Evolutionary conservation across 1,284 basidiomycete species (phyloP).

Genomic region (Ganoderma sinense): DNA sequence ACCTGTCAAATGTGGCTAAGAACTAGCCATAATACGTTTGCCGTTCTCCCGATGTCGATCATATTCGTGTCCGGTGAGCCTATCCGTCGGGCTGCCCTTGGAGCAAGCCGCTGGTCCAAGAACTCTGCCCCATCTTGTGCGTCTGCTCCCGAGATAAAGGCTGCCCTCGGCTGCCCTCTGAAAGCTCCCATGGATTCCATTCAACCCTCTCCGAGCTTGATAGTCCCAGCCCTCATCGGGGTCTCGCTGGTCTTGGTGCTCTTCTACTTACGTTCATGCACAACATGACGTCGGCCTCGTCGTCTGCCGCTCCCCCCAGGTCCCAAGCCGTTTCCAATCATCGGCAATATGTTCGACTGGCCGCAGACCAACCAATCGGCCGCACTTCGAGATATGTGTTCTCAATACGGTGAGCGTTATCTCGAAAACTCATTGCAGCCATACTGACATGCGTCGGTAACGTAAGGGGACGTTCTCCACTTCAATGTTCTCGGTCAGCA

Average conservation of each 20-base stretch:
- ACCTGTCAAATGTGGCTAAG: neutral
- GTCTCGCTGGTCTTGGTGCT: neutral
- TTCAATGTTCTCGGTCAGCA: too few relatives aligned
- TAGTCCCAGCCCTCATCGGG: neutral
- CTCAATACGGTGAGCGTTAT: slow-evolving; percentile 15
- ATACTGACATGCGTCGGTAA: too few relatives aligned
- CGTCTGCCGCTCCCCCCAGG: slow-evolving; percentile 15
- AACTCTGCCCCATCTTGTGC: too few relatives aligned
- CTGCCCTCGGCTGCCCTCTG: too few relatives aligned
- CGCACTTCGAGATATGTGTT: neutral
- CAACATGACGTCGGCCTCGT: neutral
- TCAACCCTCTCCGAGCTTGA: too few relatives aligned
- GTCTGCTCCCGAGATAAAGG: too few relatives aligned
- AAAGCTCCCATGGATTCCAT: too few relatives aligned
- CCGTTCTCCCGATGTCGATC: too few relatives aligned
- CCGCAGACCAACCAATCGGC: slow-evolving; percentile 4
- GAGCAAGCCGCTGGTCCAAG: too few relatives aligned
- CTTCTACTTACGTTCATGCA: neutral
- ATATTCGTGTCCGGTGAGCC: too few relatives aligned
- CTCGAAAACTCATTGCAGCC: too few relatives aligned
- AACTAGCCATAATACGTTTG: neutral
- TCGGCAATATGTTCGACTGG: slow-evolving; percentile 10
- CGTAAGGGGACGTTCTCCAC: slow-evolving; percentile 32
- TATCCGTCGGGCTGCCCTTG: too few relatives aligned
- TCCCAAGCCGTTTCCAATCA: slow-evolving; percentile 1